A percentile compares a stretch with the other conserved stretches of the same genome.
Evolutionary conservation across 805 yeast species (phyloP).

Genomic region (Kazachstania psychrophila): DNA sequence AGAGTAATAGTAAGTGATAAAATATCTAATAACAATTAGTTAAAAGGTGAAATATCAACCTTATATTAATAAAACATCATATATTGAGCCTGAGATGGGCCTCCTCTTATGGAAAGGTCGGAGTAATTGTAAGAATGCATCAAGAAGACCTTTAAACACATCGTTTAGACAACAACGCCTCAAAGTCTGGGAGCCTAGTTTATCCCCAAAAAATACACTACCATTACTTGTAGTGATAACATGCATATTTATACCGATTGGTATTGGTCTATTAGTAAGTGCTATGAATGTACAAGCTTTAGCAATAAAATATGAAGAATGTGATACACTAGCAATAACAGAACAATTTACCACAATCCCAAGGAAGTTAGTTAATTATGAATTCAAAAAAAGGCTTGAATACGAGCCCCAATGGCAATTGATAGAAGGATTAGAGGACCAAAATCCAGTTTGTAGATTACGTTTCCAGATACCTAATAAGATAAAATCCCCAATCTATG

Average conservation of each 20-base stretch:
- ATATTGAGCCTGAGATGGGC: too few relatives aligned
- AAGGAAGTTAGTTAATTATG: constrained; percentile 42
- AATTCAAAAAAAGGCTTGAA: constrained; percentile 41
- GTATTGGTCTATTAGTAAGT: constrained; percentile 70
- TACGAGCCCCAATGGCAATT: constrained; percentile 56
- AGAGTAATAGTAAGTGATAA: too few relatives aligned
- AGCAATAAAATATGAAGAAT: constrained; percentile 62
- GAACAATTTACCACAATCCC: constrained; percentile 47
- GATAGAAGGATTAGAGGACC: constrained; percentile 32
- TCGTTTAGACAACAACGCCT: constrained; percentile 67
- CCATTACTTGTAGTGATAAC: constrained; percentile 71
- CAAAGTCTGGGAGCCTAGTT: constrained; percentile 69
- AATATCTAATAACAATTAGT: too few relatives aligned
- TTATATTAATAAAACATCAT: too few relatives aligned
- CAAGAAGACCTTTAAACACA: constrained; percentile 55
- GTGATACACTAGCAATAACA: constrained; percentile 43
- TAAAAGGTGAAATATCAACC: too few relatives aligned
- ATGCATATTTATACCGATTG: constrained; percentile 78
- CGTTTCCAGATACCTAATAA: constrained; percentile 64
- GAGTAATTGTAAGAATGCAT: constrained; percentile 20
- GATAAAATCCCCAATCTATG: constrained; percentile 58
- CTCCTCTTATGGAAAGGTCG: constrained; percentile 10
- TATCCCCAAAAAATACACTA: constrained; percentile 86
- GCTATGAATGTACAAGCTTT: constrained; percentile 66
- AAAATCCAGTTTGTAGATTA: constrained; percentile 44